These are phyloP conservation scores for Phialophora verrucosa DNA, from an alignment of 2,329 filamentous ascomycete species.

Conservation along the genomic window DNA sequence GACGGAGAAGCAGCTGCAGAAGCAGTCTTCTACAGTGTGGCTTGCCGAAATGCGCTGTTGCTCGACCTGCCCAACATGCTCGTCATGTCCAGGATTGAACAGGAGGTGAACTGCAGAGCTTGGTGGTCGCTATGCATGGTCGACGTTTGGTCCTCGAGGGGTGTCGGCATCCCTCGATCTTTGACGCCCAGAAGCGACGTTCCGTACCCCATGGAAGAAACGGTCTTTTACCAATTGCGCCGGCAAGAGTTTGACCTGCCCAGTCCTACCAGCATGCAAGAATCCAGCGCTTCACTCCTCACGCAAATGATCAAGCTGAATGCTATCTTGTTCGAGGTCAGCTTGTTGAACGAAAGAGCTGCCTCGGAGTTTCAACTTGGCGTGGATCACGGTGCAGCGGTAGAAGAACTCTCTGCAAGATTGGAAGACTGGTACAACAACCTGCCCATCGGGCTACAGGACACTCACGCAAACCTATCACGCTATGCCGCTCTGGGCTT, in stretches of 20 bases:
- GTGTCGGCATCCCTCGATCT: conserved; percentile 45
- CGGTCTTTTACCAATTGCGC: conserved; percentile 42
- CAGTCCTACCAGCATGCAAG: conserved; percentile 22
- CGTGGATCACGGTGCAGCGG: conserved; percentile 25
- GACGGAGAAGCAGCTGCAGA: conserved; percentile 43
- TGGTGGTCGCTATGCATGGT: conserved; percentile 53
- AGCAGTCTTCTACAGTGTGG: conserved; percentile 48
- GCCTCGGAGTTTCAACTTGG: conserved; percentile 35
- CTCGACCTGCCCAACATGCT: conserved; percentile 46
- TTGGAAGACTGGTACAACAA: conserved; percentile 47
- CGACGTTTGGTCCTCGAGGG: conserved; percentile 50
- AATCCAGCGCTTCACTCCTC: conserved; percentile 25
- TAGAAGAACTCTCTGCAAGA: conserved; percentile 43
- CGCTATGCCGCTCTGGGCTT: conserved; percentile 48
- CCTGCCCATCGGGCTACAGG: conserved; percentile 46
- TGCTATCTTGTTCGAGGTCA: conserved; percentile 49
- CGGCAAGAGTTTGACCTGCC: conserved; percentile 16
- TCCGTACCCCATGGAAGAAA: conserved; percentile 48
- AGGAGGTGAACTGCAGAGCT: conserved; percentile 47
- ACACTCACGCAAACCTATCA: conserved; percentile 50
- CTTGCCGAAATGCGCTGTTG: conserved; percentile 47
- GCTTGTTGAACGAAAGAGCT: conserved; percentile 47
- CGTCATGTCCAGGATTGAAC: conserved; percentile 41
- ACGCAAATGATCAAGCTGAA: conserved; percentile 49
- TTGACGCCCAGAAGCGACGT: conserved; percentile 41